Evolutionary conservation across 1,139 yeast genomes (phyloP).

Genomic region (Taiozyma sp.): DNA sequence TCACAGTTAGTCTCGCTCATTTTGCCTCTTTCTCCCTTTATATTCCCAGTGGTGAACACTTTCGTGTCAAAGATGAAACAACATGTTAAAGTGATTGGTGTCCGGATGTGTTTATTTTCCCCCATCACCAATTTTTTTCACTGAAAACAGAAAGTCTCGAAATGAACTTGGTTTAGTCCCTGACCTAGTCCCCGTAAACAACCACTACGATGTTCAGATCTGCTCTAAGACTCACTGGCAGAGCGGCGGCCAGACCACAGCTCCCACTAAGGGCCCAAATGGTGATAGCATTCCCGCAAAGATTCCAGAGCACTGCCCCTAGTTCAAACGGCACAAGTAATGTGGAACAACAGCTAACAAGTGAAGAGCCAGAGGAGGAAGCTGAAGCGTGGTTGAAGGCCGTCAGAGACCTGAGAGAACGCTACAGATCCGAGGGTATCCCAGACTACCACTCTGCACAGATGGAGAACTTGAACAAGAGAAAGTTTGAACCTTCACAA

Average conservation of each 20-base stretch:
- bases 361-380: conserved; percentile 12
- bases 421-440: conserved; percentile 17
- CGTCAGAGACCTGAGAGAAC: conserved; percentile 18
- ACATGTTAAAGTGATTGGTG: not conserved
- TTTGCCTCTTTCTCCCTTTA: not conserved
- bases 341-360: conserved; percentile 1
- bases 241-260: not conserved
- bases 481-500: conserved; percentile 19
- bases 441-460: conserved; percentile 16
- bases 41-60: not conserved
- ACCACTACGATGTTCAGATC: conserved; percentile 10
- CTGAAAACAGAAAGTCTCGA: not conserved
- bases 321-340: conserved; percentile 3
- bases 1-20: not conserved
- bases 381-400: conserved; percentile 23
- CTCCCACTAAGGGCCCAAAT: not conserved
- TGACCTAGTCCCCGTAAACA: too few relatives aligned
- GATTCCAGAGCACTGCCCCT: conserved; percentile 15
- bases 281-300: not conserved
- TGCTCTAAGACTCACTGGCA: not conserved
- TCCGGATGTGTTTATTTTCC: not conserved
- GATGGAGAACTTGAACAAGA: conserved; percentile 14
- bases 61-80: not conserved
- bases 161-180: too few relatives aligned
- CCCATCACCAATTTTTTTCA: not conserved